Conservation (phyloP, 176 grass and related monocot species). For the Bonia amplexicaulis region DNA sequence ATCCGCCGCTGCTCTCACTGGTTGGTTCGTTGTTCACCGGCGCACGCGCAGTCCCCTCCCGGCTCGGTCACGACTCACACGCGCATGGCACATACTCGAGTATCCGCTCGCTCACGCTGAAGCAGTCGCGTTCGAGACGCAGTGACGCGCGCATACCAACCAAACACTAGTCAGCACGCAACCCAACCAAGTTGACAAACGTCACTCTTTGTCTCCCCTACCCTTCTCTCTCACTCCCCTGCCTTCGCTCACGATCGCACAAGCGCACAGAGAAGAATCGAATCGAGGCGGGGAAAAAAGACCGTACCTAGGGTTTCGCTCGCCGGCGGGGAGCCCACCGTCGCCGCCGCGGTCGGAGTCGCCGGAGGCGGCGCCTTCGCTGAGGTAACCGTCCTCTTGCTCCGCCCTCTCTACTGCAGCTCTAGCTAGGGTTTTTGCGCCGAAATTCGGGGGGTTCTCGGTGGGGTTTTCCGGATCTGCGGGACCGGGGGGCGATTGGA, state of each 20-base stretch:
- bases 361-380: neutral
- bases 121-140: too few species aligned
- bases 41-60: neutral
- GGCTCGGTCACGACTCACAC: neutral
- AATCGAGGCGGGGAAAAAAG: neutral
- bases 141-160: too few species aligned
- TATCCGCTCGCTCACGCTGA: neutral
- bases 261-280: constrained; percentile 23
- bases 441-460: too few species aligned
- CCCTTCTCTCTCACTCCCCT: neutral
- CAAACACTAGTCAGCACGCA: too few species aligned
- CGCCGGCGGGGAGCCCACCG: neutral
- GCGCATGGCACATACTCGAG: neutral
- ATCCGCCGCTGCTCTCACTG: neutral
- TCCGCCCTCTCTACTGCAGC: neutral
- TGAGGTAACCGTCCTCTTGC: constrained; percentile 12
- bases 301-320: constrained; percentile 30
- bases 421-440: too few species aligned
- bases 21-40: neutral
- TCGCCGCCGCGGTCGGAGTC: neutral
- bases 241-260: constrained; percentile 27
- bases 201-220: constrained; percentile 33
- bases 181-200: constrained; percentile 41
- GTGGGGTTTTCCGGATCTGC: too few species aligned
- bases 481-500: too few species aligned